Base-by-base conservation (phyloP, 805 yeast species). In the Kodamaea leandrae region DNA sequence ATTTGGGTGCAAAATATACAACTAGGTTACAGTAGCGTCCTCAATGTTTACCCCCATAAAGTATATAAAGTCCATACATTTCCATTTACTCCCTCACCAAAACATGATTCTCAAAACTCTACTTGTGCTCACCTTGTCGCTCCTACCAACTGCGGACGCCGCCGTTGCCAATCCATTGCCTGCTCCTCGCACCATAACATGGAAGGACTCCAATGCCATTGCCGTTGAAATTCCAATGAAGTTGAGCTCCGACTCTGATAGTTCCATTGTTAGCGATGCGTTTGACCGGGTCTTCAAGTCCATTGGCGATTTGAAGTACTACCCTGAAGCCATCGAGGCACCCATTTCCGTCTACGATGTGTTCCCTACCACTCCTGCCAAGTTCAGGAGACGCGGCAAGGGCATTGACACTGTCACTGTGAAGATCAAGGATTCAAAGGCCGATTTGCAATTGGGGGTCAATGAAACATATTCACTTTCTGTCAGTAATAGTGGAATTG, bases 381-480 rank as follows among this genome's bases (percentile, higher is more conserved):
- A 18, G 16, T n/a, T 23, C n/a, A 37, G 24, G 34, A 32, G 30
- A 25, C 17, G 27, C 8, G 23, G 9, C 7, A 6, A 26, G 4
- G 23, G 18, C 24, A 13, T 15, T 33, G 18, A 30, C 15, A 34
- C 12, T 3, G 45, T 48, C 18, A 33, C 28, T 4, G 30, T 59
- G 26, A 28, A 21, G 13, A 47, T 61, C 23, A 45, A 37, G 3
- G 59, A 60, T 37, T 23, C 27, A 15, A 43, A 45, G n/a, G 57
- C 59, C 9, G 60, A 50, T 32, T 54, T 68, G 37, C 66, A 64
- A 43, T 46, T 53, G 34, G 70, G 64, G 4, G 68, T 65, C 20
- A 59, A 67, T 45, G 73, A 68, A 47, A 50, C 66, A 6, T 68
- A 65, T 44, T 43, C 53, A 12, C 41, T 68, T 34, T 32, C 36